Evolutionary conservation across 169 alveolate genomes (phyloP), one percentile per base, ranked within the genome.

Genomic region (Eimeria necatrix): DNA sequence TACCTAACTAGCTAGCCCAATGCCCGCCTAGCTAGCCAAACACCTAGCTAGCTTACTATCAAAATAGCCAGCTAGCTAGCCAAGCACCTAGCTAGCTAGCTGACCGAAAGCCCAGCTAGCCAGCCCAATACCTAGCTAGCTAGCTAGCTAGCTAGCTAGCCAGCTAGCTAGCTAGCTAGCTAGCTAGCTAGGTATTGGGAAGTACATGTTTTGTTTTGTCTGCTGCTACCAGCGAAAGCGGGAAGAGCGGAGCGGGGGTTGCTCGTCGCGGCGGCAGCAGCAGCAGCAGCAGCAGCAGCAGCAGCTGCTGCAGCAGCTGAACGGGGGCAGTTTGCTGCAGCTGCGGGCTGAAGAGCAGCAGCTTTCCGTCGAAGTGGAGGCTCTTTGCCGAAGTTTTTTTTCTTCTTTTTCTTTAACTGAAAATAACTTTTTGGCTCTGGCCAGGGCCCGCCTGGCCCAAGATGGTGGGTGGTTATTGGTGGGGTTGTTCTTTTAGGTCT

Each of bases 381-480:
- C 96, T 26, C 81, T 93, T 22, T 94, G 93, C 56, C 94, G 93
- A 78, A 95, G 96, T 56, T 95, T 95, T 22, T 86, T 94, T 48
- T 97, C 96, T 91, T 98, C 98, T 10, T 96, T 97, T 88, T 96
- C 96, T 60, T 94, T 97, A 97, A 95, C 98, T 4, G 98, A 97
- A 68, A 96, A 97, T 61, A 97, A 97, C 93, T 97, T 92, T 71
- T 74, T 96, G 26, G 96, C 95, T 20, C 52, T 91, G 20, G 96
- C 98, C 3, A 88, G 91, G 49, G 93, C 84, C 89, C 26, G 71
- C 71, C 89, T 80, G 18, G 26, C 89, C 20, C 68, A 80, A 52
- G 71, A 80, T 49, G 89, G 89, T 80, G 18, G 24, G 83, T 14
- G 8, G 16, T 2, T 32, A 61, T 32, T 3, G 48, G 41, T 61